Base-by-base conservation (phyloP, 2,329 filamentous ascomycete species). In the Sporothrix curviconia region DNA sequence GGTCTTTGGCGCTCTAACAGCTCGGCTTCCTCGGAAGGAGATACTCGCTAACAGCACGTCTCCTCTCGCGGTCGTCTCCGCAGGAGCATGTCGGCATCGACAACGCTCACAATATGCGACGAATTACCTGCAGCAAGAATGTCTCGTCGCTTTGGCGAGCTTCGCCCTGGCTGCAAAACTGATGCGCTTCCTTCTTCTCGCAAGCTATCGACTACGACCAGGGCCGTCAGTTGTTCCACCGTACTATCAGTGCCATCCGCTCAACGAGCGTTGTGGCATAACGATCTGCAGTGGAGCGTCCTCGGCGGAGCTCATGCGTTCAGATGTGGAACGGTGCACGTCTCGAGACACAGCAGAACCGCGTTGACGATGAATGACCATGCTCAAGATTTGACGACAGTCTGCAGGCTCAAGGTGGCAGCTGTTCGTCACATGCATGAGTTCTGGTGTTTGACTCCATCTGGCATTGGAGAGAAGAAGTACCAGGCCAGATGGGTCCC, bases 261-360 rank as follows among this genome's bases (percentile, higher is more conserved):
- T 79, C 81, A 53, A 87, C 89, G 49, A 90, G 87, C 62, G 85
- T 92, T 17, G 81, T 85, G 43, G n/a, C 81, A 85, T 60, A 92
- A 92, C 65, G 89, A 94, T 66, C 78, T 94, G 11, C 84, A 89
- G 55, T 89, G 87, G 77, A 82, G 89, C 32, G 77, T 92, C 59
- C n/a, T n/a, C n/a, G n/a, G 87, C 88, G 2, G 89, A 92, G 72
- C 80, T 94, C n/a, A 87, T 92, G 77, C n/a, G 88, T 89, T 6
- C 89, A 92, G 72, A 86, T 94, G 70, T 94, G 88, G 87, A 89
- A 90, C 64, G 86, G 82, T 2, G 79, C 80, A n/a, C 76, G 80
- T 11, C 70, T 81, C 9, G 79, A 82, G 36, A 72, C 70, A 62
- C 72, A 44, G 25, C 60, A 73, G 63, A 71, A 73, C 64, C 75